These are phyloP conservation scores for Rhodosporidiobolus odoratus DNA, from an alignment of 768 basidiomycete species.

Conservation along the genomic window DNA sequence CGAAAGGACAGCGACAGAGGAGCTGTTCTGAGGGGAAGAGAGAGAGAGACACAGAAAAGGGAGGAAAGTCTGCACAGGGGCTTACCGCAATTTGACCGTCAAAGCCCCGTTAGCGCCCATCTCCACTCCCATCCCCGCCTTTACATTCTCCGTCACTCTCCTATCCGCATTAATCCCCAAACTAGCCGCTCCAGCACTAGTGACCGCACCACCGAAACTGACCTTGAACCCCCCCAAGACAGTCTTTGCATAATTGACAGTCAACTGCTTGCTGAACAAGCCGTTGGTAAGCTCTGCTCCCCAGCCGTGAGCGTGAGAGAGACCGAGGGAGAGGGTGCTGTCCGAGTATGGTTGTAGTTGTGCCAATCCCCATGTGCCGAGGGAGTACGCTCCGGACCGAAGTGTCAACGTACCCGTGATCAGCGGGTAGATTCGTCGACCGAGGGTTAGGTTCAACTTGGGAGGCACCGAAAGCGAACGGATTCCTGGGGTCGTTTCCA, in stretches of 20 bases:
- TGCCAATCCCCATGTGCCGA: conserved; percentile 46
- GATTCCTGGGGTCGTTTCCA: conserved; percentile 42
- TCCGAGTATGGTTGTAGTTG: conserved; percentile 22
- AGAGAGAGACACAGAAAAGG: background rate
- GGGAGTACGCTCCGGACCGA: conserved; percentile 44
- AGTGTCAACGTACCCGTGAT: conserved; percentile 44
- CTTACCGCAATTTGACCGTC: conserved; percentile 38
- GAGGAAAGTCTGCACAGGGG: background rate
- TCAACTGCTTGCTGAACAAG: conserved; percentile 37
- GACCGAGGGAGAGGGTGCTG: conserved; percentile 37
- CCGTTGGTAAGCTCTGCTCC: conserved; percentile 23
- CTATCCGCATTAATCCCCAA: conserved; percentile 46
- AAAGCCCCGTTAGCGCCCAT: conserved; percentile 20
- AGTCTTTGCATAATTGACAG: conserved; percentile 43
- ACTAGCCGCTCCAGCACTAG: conserved; percentile 37
- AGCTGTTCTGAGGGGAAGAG: background rate
- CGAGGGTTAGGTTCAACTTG: conserved; percentile 44
- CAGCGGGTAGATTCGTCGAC: conserved; percentile 44
- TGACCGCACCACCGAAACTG: conserved; percentile 42
- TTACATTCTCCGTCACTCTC: conserved; percentile 45
- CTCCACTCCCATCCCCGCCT: conserved; percentile 42
- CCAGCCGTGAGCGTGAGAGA: conserved; percentile 27
- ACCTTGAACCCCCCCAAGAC: conserved; percentile 45
- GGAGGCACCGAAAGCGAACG: conserved; percentile 45
- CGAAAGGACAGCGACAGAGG: too few species aligned